Base-by-base conservation (phyloP, 2,329 filamentous ascomycete genomes). In the Microdochium nivale region DNA sequence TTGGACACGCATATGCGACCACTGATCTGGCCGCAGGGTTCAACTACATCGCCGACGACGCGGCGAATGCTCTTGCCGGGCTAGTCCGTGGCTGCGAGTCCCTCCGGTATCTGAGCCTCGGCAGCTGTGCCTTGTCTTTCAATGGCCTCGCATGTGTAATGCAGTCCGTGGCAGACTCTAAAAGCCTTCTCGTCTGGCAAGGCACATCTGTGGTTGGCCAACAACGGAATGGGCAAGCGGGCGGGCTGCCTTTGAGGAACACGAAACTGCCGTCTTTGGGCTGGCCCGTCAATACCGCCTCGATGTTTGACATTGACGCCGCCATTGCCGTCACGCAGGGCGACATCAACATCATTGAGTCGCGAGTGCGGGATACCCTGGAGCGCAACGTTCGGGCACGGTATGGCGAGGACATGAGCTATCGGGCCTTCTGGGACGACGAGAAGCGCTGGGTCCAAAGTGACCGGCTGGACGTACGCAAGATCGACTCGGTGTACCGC, bases 1-100 rank as follows among this genome's bases (percentile, higher is more conserved):
- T 77, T 3, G 70, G 72, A 16, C 74, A 77, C 57, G 68, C 67
- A 21, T 76, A 69, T 57, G 67, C 69, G n/a, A 77, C 74, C 11
- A 57, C 68, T 27, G 74, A 77, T 53, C 67, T 75, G 1, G 62
- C 63, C 27, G 67, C 69, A 58, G 70, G 70, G 25, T 77, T 72
- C 63, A 78, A 77, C 53, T 77, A 68, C 60, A 63, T 77, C 43
- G 68, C 70, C 25, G 70, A 74, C 52, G 62, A 43, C 4, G 62
- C 64, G 19, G 60, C 69, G 2, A 53, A 60, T 2, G 56, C 65
- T 23, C 61, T 77, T 10, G 54, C 58, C 33, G 53, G 58, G 14
- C 57, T 77, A 19, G 53, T 76, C 49, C 54, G 53, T 14, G 58
- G 60, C 3, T 60, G 62, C 19, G 56, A 62, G 10, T 53, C 54